These are phyloP conservation scores for Pseudogymnoascus verrucosus DNA, from an alignment of 2,329 filamentous ascomycete genomes.

Conservation along the genomic window DNA sequence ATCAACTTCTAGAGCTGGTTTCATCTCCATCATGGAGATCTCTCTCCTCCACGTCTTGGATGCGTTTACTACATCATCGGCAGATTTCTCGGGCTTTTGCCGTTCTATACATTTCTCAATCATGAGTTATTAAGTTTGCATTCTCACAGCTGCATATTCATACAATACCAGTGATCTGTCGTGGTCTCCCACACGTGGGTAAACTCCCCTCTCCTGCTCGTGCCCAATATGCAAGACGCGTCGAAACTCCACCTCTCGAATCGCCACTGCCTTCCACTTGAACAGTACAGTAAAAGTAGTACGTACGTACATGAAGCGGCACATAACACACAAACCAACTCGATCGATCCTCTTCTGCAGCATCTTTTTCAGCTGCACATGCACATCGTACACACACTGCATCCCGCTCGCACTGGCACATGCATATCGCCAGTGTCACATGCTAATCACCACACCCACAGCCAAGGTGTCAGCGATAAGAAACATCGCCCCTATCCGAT, in stretches of 20 bases:
- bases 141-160: background rate
- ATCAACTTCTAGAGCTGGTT: background rate
- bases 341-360: background rate
- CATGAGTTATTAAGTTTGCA: background rate
- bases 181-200: background rate
- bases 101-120: background rate
- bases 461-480: constrained; percentile 6
- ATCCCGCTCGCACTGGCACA: background rate
- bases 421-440: background rate
- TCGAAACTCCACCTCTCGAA: background rate
- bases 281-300: background rate
- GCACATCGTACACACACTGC: background rate
- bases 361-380: constrained; percentile 5
- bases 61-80: background rate
- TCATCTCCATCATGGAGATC: background rate
- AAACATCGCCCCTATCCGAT: constrained; percentile 1
- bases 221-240: background rate
- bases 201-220: background rate
- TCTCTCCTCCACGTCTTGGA: background rate
- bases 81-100: background rate
- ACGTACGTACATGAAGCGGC: background rate
- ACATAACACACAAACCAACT: background rate
- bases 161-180: background rate
- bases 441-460: background rate
- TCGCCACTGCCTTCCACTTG: background rate